Conservation (phyloP, 148 eudicot genomes). For the Persicaria maculosa region DNA sequence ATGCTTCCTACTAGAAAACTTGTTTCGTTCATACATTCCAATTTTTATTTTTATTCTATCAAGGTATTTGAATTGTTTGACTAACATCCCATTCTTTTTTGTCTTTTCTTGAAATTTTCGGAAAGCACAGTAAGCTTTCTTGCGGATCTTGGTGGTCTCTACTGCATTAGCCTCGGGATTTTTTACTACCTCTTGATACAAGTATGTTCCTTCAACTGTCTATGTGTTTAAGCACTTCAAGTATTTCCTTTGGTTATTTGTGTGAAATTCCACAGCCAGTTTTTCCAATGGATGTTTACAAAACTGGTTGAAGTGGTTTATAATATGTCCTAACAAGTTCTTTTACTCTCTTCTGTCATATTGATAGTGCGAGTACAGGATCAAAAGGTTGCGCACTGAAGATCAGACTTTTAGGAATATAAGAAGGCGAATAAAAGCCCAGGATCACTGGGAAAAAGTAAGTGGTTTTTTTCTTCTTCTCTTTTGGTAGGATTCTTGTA, state of each 20-base stretch:
- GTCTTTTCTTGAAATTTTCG: conserved; percentile 19
- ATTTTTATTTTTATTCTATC: background rate
- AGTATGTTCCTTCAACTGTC: conserved; percentile 37
- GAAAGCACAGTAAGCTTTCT: conserved; percentile 87
- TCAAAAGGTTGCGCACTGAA: conserved; percentile 70
- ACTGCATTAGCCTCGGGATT: conserved; percentile 76
- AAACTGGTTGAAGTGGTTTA: background rate
- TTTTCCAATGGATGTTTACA: background rate
- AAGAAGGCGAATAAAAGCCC: conserved; percentile 63
- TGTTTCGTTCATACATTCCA: background rate
- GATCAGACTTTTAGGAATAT: conserved; percentile 55
- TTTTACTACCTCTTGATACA: conserved; percentile 82
- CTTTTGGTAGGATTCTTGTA: background rate
- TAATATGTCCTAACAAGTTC: background rate
- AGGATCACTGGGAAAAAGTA: conserved; percentile 83
- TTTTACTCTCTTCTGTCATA: background rate
- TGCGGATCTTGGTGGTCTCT: conserved; percentile 89
- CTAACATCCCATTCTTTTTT: conserved; percentile 16
- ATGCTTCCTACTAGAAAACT: background rate
- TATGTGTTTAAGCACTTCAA: background rate
- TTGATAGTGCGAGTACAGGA: conserved; percentile 65
- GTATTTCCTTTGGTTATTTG: background rate
- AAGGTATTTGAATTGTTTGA: background rate
- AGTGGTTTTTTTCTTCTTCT: conserved; percentile 9
- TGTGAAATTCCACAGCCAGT: background rate